phyloP scores from a whole-genome alignment of 768 basidiomycete genomes.

The Tricholoma bakamatsutake region DNA sequence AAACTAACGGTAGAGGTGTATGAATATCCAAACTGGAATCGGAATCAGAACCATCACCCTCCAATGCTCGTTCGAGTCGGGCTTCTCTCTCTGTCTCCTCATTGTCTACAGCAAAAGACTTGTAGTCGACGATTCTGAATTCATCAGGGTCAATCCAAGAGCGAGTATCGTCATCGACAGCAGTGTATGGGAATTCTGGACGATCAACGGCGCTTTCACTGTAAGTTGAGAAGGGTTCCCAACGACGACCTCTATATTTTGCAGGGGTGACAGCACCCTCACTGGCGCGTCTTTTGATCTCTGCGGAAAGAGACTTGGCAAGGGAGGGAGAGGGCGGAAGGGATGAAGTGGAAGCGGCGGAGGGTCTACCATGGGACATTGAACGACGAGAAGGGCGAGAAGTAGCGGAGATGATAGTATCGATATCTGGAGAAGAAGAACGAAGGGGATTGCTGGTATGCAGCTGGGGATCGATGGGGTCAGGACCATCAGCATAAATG shows the following conservation, averaged over 20 bases:
- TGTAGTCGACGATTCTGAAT: constrained; percentile 1
- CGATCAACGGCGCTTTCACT: not conserved
- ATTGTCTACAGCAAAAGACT: not conserved
- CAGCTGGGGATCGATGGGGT: constrained; percentile 26
- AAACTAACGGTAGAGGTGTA: constrained; percentile 61
- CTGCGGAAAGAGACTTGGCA: not conserved
- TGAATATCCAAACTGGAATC: constrained; percentile 66
- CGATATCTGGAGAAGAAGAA: constrained; percentile 22
- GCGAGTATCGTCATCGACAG: constrained; percentile 13
- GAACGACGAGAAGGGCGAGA: constrained; percentile 13
- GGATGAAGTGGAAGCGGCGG: not conserved
- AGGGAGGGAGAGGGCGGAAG: not conserved
- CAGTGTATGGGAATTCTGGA: not conserved
- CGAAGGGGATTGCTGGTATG: not conserved
- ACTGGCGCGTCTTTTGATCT: constrained; percentile 2
- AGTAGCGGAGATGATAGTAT: constrained; percentile 19
- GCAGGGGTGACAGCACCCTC: not conserved
- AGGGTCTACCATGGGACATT: not conserved
- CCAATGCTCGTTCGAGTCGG: constrained; percentile 12
- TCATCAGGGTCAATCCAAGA: constrained; percentile 20
- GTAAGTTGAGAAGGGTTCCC: not conserved
- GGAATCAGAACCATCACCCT: constrained; percentile 35
- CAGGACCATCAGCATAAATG: constrained; percentile 14
- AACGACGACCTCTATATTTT: not conserved
- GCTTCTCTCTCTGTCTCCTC: not conserved